A percentile compares a stretch with the other conserved stretches of the same genome.
These are phyloP conservation scores for Helianthus tuberosus DNA, from an alignment of 129 eudicot species.

Conservation along the genomic window DNA sequence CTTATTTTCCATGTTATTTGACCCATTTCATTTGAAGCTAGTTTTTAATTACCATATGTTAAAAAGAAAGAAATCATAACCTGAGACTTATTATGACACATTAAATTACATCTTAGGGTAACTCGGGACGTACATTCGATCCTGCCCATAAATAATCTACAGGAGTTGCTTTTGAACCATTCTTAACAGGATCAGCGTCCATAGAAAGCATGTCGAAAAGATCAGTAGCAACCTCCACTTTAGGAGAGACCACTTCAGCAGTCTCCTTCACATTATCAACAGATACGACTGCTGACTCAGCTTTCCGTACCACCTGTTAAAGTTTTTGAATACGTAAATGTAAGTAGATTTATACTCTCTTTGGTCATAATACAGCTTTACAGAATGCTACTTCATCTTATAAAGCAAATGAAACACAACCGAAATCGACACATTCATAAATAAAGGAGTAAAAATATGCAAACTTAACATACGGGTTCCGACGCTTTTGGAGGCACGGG, in stretches of 20 bases:
- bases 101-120: background rate
- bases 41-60: background rate
- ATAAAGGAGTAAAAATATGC: background rate
- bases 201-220: background rate
- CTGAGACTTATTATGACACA: background rate
- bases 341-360: too few species aligned
- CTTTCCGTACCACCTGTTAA: background rate
- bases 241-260: too few species aligned
- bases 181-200: background rate
- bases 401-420: background rate
- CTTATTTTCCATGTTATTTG: background rate
- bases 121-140: background rate
- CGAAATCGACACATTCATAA: background rate
- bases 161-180: background rate
- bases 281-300: too few species aligned
- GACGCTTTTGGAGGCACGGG: constrained; percentile 80
- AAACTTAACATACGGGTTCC: constrained; percentile 57
- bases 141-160: background rate
- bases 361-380: too few species aligned
- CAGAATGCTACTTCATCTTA: constrained; percentile 12
- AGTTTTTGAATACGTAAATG: too few species aligned
- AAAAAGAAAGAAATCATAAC: background rate
- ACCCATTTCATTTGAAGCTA: background rate
- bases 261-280: too few species aligned
- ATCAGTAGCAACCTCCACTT: background rate